phyloP scores from a whole-genome alignment of 805 yeast genomes.

The Suhomyces emberorum region DNA sequence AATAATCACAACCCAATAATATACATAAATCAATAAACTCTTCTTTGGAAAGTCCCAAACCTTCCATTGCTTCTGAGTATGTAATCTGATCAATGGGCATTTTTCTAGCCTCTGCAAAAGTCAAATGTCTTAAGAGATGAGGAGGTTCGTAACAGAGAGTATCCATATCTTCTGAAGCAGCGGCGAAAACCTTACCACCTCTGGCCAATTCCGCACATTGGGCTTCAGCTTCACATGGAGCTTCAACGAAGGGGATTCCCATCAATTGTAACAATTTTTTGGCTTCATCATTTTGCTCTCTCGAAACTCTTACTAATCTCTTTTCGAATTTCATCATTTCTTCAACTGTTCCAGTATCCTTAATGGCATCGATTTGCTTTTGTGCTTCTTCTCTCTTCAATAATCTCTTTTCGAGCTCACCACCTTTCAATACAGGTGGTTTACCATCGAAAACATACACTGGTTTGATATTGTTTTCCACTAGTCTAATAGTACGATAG shows the following conservation, averaged over 20 bases:
- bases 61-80: slow-evolving; percentile 65
- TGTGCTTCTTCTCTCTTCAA: slow-evolving; percentile 81
- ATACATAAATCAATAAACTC: slow-evolving; percentile 91
- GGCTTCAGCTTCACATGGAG: slow-evolving; percentile 99
- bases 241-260: slow-evolving; percentile 94
- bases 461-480: slow-evolving; percentile 93
- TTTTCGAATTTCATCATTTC: slow-evolving; percentile 75
- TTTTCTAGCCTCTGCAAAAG: slow-evolving; percentile 91
- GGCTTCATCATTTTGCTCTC: slow-evolving; percentile 93
- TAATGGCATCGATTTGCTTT: slow-evolving; percentile 66
- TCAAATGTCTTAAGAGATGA: slow-evolving; percentile 76
- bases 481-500: slow-evolving; percentile 85
- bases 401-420: slow-evolving; percentile 84
- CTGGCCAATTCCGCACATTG: slow-evolving; percentile 94
- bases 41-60: slow-evolving; percentile 65
- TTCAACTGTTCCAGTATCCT: slow-evolving; percentile 77
- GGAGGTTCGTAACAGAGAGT: slow-evolving; percentile 92
- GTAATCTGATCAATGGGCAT: slow-evolving; percentile 85
- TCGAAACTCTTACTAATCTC: slow-evolving; percentile 83
- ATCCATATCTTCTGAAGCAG: slow-evolving; percentile 99
- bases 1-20: slow-evolving; percentile 92
- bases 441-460: slow-evolving; percentile 96
- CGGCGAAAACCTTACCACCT: slow-evolving; percentile 90
- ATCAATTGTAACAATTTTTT: slow-evolving; percentile 72
- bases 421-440: slow-evolving; percentile 92